Evolutionary conservation across 2,329 filamentous ascomycete species (phyloP).

Genomic region (Amesomyces nigricolor): DNA sequence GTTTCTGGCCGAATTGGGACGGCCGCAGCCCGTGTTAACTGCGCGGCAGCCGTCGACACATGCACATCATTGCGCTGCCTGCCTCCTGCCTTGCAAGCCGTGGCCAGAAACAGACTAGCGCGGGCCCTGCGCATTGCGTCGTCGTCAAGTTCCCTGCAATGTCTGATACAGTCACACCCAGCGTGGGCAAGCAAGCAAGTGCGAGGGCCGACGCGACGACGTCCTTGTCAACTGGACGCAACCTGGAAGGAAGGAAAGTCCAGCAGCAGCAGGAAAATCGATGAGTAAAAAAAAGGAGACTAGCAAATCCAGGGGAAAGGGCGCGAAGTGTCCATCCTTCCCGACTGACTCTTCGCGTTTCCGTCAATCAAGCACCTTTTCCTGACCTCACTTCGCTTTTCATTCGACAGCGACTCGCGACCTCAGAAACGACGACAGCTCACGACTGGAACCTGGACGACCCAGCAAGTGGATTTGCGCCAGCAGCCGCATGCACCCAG

Average conservation of each 20-base stretch:
- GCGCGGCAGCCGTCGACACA: constrained; percentile 6
- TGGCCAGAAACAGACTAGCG: constrained; percentile 12
- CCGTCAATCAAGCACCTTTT: constrained; percentile 23
- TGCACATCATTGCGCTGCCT: neutral
- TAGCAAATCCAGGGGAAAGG: constrained; percentile 17
- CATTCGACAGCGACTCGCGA: constrained; percentile 25
- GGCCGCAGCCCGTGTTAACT: constrained; percentile 14
- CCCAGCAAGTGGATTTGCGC: constrained; percentile 33
- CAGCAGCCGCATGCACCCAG: constrained; percentile 45
- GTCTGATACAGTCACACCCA: constrained; percentile 10
- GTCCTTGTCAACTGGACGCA: neutral
- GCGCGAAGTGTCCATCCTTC: constrained; percentile 4
- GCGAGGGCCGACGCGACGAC: neutral
- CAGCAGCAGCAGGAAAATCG: constrained; percentile 9
- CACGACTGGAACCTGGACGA: neutral
- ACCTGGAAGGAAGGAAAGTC: neutral
- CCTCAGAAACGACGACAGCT: constrained; percentile 13
- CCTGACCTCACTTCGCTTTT: constrained; percentile 14
- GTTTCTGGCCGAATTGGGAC: constrained; percentile 14
- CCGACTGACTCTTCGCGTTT: constrained; percentile 17
- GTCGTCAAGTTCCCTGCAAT: constrained; percentile 5
- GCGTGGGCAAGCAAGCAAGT: constrained; percentile 7
- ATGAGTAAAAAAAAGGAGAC: constrained; percentile 14
- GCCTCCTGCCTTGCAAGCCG: constrained; percentile 6
- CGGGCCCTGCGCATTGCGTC: constrained; percentile 12